Base-by-base conservation (phyloP, 192 early-diverging fungal genomes). In the Paraglomus occultum region DNA sequence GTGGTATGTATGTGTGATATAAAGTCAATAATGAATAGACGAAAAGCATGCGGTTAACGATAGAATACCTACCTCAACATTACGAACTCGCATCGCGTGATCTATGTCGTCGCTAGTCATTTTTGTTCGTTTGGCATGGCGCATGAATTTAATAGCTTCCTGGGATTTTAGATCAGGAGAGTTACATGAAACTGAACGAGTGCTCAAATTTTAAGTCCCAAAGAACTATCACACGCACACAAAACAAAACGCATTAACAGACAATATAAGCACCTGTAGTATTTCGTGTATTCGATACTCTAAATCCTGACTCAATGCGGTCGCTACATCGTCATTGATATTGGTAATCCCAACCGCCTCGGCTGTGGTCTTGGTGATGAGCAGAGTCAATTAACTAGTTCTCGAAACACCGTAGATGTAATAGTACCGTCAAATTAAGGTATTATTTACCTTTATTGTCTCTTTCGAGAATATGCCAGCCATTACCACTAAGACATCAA, bases 91-190 rank as follows among this genome's bases (percentile, higher is more conserved):
- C 51, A 99, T 82, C 0, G 98, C 98, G 64, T 87, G 77, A 77
- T 96, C 95, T 59, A 99, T 87, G 63, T 99, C 96, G 38, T 92
- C 86, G 0, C 93, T 84, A 0, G 80, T 83, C 42, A 99, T 75
- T 72, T 87, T 90, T 39, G 89, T 85, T 55, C 96, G 83, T 73
- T 92, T 90, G 6, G 92, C 89, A 67, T 97, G 97, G 43, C 91
- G 88, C 97, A 99, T 99, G 74, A 97, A 97, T 82, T 99, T 99
- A 70, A 79, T 82, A 0, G 95, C 94, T 74, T 99, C 95, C 85
- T 94, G 76, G 12, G 46, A 62, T 61, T 67, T 67, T 8, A 10
- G 20, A 69, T 69, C 23, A 42, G 58, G 4, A 69, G 45, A 14
- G 5, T 18, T 20, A 12, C 63, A 15, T 31, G 45, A 67, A 67